Percentiles rank a stretch among this genome's conserved stretches.
phyloP scores from a whole-genome alignment of 176 grass and related monocot species.

The Bromus sterilis region DNA sequence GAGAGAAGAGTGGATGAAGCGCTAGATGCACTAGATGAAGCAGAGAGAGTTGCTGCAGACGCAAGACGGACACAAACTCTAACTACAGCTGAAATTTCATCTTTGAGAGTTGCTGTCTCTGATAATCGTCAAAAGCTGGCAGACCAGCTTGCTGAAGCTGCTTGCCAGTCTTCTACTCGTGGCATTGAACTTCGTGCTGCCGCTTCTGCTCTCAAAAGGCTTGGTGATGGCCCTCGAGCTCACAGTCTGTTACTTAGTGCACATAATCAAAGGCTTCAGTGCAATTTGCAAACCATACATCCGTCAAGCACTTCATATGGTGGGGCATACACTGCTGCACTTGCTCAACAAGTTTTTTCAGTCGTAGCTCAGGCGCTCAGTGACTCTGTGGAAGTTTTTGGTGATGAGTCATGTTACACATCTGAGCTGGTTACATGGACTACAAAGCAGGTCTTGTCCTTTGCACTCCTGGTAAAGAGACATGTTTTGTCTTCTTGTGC shows the following conservation, averaged over 20 bases:
- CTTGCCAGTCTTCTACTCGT: slow-evolving; percentile 84
- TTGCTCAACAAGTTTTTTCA: slow-evolving; percentile 92
- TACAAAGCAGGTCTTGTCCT: slow-evolving; percentile 63
- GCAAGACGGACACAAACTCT: slow-evolving; percentile 51
- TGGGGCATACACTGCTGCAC: slow-evolving; percentile 83
- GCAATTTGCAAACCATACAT: slow-evolving; percentile 93
- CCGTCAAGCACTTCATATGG: slow-evolving; percentile 91
- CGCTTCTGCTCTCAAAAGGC: slow-evolving; percentile 91
- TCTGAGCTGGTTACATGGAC: slow-evolving; percentile 93
- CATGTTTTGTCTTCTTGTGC: slow-evolving; percentile 90
- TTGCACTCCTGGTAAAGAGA: slow-evolving; percentile 77
- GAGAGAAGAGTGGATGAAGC: slow-evolving; percentile 92
- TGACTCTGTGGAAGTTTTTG: slow-evolving; percentile 93
- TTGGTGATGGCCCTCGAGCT: slow-evolving; percentile 90
- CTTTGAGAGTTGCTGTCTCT: slow-evolving; percentile 50
- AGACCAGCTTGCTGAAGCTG: slow-evolving; percentile 90
- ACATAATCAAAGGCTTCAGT: slow-evolving; percentile 91
- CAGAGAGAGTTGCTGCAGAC: slow-evolving; percentile 48
- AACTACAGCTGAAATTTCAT: slow-evolving; percentile 34
- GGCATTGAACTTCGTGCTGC: slow-evolving; percentile 95
- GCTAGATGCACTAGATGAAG: slow-evolving; percentile 82
- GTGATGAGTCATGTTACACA: slow-evolving; percentile 71
- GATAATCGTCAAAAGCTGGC: slow-evolving; percentile 75
- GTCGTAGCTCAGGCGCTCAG: slow-evolving; percentile 81
- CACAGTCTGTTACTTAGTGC: slow-evolving; percentile 79